Percentiles rank a stretch among this genome's conserved stretches.
Conservation (phyloP, 768 basidiomycete genomes). For the Wakefieldia striispora region DNA sequence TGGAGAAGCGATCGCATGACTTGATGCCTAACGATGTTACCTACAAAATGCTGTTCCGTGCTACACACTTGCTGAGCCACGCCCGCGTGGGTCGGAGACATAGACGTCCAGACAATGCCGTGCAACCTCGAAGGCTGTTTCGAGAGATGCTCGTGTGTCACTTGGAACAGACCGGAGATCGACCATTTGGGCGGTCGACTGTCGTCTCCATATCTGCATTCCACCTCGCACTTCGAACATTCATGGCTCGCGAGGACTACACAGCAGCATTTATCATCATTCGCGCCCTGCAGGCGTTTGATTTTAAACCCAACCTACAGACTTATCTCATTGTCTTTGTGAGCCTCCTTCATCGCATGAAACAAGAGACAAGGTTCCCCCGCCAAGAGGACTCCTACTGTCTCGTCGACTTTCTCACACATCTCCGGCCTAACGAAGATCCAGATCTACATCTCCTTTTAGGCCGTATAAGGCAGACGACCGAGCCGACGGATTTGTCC, state of each 20-base stretch:
- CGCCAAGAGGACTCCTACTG: conserved; percentile 6
- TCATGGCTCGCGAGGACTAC: conserved; percentile 46
- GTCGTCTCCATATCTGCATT: conserved; percentile 35
- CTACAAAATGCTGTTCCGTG: conserved; percentile 44
- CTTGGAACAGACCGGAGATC: conserved; percentile 16
- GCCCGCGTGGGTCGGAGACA: conserved; percentile 24
- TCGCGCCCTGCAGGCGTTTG: conserved; percentile 28
- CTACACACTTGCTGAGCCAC: conserved; percentile 16
- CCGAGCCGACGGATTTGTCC: neutral
- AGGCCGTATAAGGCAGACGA: conserved; percentile 11
- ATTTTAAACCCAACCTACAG: conserved; percentile 32
- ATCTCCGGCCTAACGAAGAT: conserved; percentile 21
- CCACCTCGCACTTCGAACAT: conserved; percentile 43
- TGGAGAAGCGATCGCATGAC: conserved; percentile 28
- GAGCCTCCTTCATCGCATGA: conserved; percentile 36
- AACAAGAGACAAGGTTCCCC: conserved; percentile 13
- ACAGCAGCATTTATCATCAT: conserved; percentile 44
- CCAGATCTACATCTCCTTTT: conserved; percentile 11
- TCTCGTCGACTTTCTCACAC: conserved; percentile 25
- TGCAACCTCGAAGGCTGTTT: conserved; percentile 43
- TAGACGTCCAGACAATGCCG: conserved; percentile 18
- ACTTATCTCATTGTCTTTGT: conserved; percentile 42
- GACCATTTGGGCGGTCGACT: conserved; percentile 21
- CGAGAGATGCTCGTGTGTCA: conserved; percentile 43
- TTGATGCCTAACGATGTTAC: conserved; percentile 43